Evolutionary conservation across 2,329 filamentous ascomycete species (phyloP).

Genomic region (Botryotinia convoluta): DNA sequence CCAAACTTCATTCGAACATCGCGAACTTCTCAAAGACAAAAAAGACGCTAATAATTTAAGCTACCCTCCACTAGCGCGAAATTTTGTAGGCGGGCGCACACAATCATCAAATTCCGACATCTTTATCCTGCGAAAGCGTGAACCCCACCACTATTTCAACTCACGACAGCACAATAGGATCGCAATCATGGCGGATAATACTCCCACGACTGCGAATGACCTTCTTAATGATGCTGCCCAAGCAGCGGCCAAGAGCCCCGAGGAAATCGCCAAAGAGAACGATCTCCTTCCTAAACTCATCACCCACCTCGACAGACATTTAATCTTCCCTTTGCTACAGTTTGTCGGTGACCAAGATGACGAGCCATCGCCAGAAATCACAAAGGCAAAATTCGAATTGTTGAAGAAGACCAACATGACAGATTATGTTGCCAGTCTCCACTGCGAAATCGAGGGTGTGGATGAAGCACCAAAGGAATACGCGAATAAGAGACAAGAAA

Average conservation of each 20-base stretch:
- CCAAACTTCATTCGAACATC: conserved; percentile 11
- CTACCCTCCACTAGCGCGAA: conserved; percentile 23
- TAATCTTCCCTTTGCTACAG: conserved; percentile 95
- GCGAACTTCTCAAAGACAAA: conserved; percentile 18
- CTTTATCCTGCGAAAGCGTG: conserved; percentile 19
- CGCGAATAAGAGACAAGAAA: conserved; percentile 82
- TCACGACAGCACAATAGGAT: conserved; percentile 26
- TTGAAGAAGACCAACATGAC: conserved; percentile 99
- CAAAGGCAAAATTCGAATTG: conserved; percentile 85
- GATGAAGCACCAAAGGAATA: conserved; percentile 80
- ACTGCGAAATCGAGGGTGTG: conserved; percentile 83
- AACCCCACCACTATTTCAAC: conserved; percentile 21
- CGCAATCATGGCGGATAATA: conserved; percentile 50
- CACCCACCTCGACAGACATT: conserved; percentile 87
- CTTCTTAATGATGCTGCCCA: conserved; percentile 27
- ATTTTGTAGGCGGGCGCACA: conserved; percentile 28
- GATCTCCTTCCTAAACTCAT: conserved; percentile 80
- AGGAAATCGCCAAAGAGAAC: conserved; percentile 48
- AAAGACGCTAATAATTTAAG: conserved; percentile 20
- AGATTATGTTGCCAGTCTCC: conserved; percentile 90
- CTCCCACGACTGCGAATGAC: conserved; percentile 27
- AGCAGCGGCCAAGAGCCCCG: conserved; percentile 47
- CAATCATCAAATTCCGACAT: conserved; percentile 27
- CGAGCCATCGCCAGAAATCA: conserved; percentile 70
- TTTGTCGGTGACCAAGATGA: conserved; percentile 82